Evolutionary conservation across 2,329 filamentous ascomycete species (phyloP).

Genomic region (Geosmithia flava): DNA sequence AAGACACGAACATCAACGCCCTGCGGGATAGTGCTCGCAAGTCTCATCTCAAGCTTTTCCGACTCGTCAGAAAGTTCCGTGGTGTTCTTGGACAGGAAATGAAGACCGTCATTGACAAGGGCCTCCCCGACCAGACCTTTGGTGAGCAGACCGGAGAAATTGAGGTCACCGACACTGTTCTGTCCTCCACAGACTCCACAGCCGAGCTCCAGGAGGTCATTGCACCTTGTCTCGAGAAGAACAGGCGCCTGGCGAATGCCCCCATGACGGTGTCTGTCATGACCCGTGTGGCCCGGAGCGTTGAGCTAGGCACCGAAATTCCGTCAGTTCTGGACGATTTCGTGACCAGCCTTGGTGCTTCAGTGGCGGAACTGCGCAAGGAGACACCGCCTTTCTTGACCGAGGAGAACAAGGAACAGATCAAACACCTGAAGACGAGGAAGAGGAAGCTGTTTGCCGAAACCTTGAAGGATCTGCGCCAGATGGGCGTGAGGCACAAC

Average conservation of each 20-base stretch:
- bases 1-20: constrained; percentile 88
- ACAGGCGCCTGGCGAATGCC: constrained; percentile 60
- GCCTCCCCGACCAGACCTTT: constrained; percentile 34
- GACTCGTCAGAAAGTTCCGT: constrained; percentile 82
- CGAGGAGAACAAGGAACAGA: constrained; percentile 71
- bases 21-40: constrained; percentile 79
- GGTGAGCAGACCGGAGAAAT: background rate
- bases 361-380: constrained; percentile 63
- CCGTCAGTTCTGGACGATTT: constrained; percentile 53
- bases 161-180: background rate
- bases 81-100: constrained; percentile 66
- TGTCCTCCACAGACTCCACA: background rate
- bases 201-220: constrained; percentile 8
- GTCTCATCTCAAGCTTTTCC: constrained; percentile 87
- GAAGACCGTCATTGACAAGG: constrained; percentile 47
- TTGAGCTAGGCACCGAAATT: constrained; percentile 39
- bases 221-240: constrained; percentile 26
- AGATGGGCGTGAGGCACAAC: constrained; percentile 85
- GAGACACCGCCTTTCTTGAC: constrained; percentile 72
- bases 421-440: constrained; percentile 82
- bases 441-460: constrained; percentile 89
- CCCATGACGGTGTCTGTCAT: constrained; percentile 63
- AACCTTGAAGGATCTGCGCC: constrained; percentile 66
- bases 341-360: constrained; percentile 52
- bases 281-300: constrained; percentile 45